A percentile compares a stretch with the other conserved stretches of the same genome.
Evolutionary conservation across 306 rosid species (phyloP).

Genomic region (Gastrolobium bilobum): DNA sequence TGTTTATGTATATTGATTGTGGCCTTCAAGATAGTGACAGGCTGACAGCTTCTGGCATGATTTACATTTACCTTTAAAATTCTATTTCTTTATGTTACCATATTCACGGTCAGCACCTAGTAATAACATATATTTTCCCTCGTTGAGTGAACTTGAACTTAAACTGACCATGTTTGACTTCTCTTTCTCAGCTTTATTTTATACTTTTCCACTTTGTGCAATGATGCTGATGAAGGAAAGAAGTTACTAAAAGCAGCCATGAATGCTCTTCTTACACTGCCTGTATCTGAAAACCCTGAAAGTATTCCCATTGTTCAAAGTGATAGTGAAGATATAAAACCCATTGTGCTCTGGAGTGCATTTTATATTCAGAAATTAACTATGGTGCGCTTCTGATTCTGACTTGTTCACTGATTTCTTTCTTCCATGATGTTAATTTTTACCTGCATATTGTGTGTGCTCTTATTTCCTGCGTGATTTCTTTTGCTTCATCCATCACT

Average conservation of each 20-base stretch:
- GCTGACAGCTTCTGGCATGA: slow-evolving; percentile 6
- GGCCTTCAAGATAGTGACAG: slow-evolving; percentile 19
- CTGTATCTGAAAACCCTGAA: slow-evolving; percentile 64
- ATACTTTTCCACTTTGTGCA: slow-evolving; percentile 80
- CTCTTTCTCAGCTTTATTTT: slow-evolving; percentile 69
- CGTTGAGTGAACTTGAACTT: slow-evolving; percentile 37
- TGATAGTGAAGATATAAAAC: slow-evolving; percentile 62
- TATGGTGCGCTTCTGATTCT: slow-evolving; percentile 61
- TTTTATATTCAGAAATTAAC: slow-evolving; percentile 78
- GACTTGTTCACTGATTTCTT: background rate
- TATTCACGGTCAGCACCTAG: slow-evolving; percentile 30
- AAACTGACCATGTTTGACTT: slow-evolving; percentile 46
- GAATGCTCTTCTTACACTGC: slow-evolving; percentile 64
- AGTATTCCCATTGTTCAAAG: slow-evolving; percentile 57
- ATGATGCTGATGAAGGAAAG: slow-evolving; percentile 76
- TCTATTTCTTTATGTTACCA: background rate
- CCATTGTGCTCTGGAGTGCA: slow-evolving; percentile 79
- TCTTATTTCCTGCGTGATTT: slow-evolving; percentile 28
- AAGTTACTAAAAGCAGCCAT: slow-evolving; percentile 68
- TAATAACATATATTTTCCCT: slow-evolving; percentile 30
- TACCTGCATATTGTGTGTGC: slow-evolving; percentile 41
- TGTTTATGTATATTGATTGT: background rate
- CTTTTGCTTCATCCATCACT: slow-evolving; percentile 19
- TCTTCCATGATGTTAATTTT: slow-evolving; percentile 29
- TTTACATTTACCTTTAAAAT: background rate